phyloP scores from a whole-genome alignment of 371 early-diverging fungal species.

The Mucor ambiguus region DNA sequence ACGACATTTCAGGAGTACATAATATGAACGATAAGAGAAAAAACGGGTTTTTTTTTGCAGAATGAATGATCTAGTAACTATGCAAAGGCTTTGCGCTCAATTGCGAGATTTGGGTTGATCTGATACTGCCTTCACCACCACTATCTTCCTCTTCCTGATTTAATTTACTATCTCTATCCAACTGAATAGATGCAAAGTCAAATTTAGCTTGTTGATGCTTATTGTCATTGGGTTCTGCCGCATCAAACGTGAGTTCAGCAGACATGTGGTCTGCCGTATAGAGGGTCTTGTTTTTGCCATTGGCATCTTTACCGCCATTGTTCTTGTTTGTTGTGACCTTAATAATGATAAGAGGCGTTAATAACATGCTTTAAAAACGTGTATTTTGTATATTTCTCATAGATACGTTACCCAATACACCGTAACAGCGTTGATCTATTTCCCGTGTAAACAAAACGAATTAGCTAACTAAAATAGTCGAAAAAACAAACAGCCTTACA shows the following conservation, averaged over 20 bases:
- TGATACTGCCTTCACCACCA: conserved; percentile 20
- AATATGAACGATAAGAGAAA: background rate
- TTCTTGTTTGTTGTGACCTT: conserved; percentile 30
- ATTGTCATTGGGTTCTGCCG: conserved; percentile 1
- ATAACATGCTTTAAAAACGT: background rate
- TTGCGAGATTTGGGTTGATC: conserved; percentile 29
- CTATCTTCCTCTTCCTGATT: conserved; percentile 14
- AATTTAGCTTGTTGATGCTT: conserved; percentile 12
- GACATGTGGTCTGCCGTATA: conserved; percentile 22
- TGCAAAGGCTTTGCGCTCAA: conserved; percentile 30
- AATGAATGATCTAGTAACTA: background rate
- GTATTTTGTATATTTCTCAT: background rate
- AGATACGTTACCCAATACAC: conserved; percentile 54
- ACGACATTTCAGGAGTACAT: background rate
- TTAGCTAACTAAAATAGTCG: background rate
- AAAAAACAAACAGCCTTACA: conserved; percentile 21
- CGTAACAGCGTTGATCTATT: conserved; percentile 55
- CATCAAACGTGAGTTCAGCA: conserved; percentile 27
- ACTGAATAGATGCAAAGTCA: conserved; percentile 17
- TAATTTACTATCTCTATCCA: conserved; percentile 23
- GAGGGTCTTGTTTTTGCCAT: conserved; percentile 16
- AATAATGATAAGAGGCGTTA: background rate
- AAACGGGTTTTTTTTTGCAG: background rate
- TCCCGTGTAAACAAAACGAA: background rate
- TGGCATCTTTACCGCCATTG: conserved; percentile 5